Conservation (phyloP, 2,329 filamentous ascomycete species). For the Alternaria viburni region DNA sequence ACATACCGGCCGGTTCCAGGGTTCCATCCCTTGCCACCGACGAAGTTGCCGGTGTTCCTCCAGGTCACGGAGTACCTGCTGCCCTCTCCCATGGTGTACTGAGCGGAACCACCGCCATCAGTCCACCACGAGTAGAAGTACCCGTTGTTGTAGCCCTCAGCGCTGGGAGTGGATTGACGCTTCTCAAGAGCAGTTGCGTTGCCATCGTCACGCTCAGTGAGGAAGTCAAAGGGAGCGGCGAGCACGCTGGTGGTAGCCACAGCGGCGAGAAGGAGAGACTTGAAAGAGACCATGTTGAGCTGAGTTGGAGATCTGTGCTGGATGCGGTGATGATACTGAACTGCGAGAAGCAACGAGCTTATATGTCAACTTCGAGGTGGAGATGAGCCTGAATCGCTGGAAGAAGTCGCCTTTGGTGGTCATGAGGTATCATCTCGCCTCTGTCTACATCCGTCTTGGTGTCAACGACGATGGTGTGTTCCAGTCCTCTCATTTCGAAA, state of each 20-base stretch:
- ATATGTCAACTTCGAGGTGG: conserved; percentile 7
- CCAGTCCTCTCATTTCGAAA: conserved; percentile 7
- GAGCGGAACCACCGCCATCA: conserved; percentile 50
- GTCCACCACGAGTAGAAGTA: conserved; percentile 68
- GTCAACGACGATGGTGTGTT: conserved; percentile 2
- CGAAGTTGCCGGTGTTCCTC: conserved; percentile 32
- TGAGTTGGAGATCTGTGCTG: conserved; percentile 7
- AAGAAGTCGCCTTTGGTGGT: conserved; percentile 13
- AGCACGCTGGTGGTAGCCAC: conserved; percentile 20
- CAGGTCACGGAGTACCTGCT: conserved; percentile 31
- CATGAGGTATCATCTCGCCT: conserved; percentile 9
- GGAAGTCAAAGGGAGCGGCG: conserved; percentile 26
- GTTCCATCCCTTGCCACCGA: conserved; percentile 39
- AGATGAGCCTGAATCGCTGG: conserved; percentile 23
- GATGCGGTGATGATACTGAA: conserved; percentile 12
- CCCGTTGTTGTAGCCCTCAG: conserved; percentile 52
- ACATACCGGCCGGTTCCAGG: conserved; percentile 55
- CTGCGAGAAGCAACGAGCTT: conserved; percentile 7
- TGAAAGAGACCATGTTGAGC: conserved; percentile 31
- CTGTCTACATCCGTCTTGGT: conserved; percentile 10
- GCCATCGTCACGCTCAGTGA: conserved; percentile 26
- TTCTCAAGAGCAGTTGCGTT: conserved; percentile 25
- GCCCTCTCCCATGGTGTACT: conserved; percentile 29
- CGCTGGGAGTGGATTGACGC: conserved; percentile 48
- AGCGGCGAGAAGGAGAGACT: conserved; percentile 25